Evolutionary conservation across 306 rosid genomes (phyloP).

Genomic region (Vigna trinervia): DNA sequence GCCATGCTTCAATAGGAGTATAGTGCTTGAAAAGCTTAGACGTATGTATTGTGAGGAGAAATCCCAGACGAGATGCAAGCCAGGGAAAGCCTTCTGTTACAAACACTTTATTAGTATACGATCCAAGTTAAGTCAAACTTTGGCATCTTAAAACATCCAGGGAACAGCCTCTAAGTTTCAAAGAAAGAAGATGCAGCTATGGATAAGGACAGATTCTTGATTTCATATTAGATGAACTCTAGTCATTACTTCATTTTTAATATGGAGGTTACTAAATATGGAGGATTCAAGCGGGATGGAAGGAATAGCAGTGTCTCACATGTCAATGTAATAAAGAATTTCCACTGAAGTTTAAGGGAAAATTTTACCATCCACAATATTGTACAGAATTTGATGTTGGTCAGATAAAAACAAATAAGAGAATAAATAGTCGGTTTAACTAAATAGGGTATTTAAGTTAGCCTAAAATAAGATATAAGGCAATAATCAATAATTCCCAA

Average conservation of each 20-base stretch:
- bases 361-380: neutral
- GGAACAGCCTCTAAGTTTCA: neutral
- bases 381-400: neutral
- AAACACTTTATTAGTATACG: slow-evolving; percentile 22
- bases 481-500: neutral
- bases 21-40: slow-evolving; percentile 23
- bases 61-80: neutral
- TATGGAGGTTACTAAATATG: too few species aligned
- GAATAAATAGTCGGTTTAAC: slow-evolving; percentile 4
- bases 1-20: slow-evolving; percentile 22
- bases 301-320: neutral
- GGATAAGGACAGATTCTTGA: neutral
- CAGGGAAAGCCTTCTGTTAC: neutral
- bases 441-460: neutral
- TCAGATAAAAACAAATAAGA: neutral
- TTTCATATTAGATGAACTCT: too few species aligned
- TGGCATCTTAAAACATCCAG: neutral
- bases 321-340: neutral
- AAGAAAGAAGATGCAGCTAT: neutral
- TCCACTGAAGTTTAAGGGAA: neutral
- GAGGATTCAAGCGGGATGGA: too few species aligned
- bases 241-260: too few species aligned
- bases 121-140: neutral
- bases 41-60: neutral
- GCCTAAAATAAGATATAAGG: slow-evolving; percentile 10